Conservation (phyloP, 352 stramenopile species). For the Plasmopara halstedii region DNA sequence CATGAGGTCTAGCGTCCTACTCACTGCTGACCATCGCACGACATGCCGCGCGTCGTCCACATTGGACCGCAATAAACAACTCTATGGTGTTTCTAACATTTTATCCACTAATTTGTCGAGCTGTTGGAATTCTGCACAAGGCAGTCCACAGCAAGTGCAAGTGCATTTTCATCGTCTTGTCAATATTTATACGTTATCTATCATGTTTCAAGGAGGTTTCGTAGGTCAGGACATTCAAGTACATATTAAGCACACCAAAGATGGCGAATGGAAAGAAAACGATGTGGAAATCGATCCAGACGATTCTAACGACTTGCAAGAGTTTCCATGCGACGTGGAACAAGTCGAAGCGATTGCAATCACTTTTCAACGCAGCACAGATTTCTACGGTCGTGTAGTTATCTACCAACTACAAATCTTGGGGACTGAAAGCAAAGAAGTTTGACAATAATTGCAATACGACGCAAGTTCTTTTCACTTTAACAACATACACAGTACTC, state of each 20-base stretch:
- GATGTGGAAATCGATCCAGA: slow-evolving; percentile 27
- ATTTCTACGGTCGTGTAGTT: slow-evolving; percentile 71
- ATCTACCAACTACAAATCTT: slow-evolving; percentile 49
- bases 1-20: slow-evolving; percentile 5
- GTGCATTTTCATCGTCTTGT: slow-evolving; percentile 56
- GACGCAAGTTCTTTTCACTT: no score
- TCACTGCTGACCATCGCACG: slow-evolving; percentile 32
- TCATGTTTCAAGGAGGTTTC: slow-evolving; percentile 80
- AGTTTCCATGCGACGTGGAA: slow-evolving; percentile 21
- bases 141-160: slow-evolving; percentile 51
- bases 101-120: slow-evolving; percentile 35
- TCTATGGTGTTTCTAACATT: slow-evolving; percentile 55
- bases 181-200: slow-evolving; percentile 18
- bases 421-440: slow-evolving; percentile 17
- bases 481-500: not conserved
- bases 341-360: slow-evolving; percentile 36
- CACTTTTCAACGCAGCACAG: slow-evolving; percentile 49
- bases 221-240: slow-evolving; percentile 54
- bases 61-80: slow-evolving; percentile 53
- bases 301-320: slow-evolving; percentile 53
- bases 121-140: slow-evolving; percentile 71
- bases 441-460: no score
- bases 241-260: slow-evolving; percentile 11
- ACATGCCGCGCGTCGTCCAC: slow-evolving; percentile 61
- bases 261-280: slow-evolving; percentile 20